phyloP scores from a whole-genome alignment of 345 rosid species.

The Murraya koenigii region DNA sequence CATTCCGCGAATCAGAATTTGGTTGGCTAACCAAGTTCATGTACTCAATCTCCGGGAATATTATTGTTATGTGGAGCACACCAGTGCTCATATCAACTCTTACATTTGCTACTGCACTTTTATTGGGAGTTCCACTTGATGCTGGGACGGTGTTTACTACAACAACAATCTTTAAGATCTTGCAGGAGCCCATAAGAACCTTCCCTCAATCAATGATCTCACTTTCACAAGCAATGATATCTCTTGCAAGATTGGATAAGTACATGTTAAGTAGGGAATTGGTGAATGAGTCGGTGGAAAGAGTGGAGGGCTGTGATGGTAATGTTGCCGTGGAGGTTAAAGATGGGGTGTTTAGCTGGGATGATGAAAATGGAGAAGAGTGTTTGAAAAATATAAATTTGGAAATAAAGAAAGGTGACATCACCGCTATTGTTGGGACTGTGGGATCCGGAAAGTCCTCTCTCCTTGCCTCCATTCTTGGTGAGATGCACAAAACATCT shows the following conservation, averaged over 20 bases:
- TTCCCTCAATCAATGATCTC: conserved; percentile 96
- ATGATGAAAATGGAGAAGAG: conserved; percentile 56
- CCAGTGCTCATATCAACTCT: conserved; percentile 71
- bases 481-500: conserved; percentile 85
- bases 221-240: conserved; percentile 88
- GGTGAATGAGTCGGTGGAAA: conserved; percentile 55
- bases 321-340: conserved; percentile 58
- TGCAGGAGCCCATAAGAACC: conserved; percentile 86
- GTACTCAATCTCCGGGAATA: conserved; percentile 63
- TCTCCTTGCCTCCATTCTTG: conserved; percentile 78
- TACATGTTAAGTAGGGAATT: conserved; percentile 83
- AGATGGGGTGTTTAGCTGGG: conserved; percentile 81
- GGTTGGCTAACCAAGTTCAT: conserved; percentile 80
- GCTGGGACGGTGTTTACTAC: conserved; percentile 91
- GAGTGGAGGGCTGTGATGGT: conserved; percentile 50
- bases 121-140: conserved; percentile 65
- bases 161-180: conserved; percentile 78
- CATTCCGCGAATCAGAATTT: conserved; percentile 70
- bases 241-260: conserved; percentile 69
- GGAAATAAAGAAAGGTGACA: conserved; percentile 68
- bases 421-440: conserved; percentile 83
- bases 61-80: conserved; percentile 78
- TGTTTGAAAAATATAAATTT: conserved; percentile 61
- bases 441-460: conserved; percentile 97
- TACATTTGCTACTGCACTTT: conserved; percentile 72